Evolutionary conservation across 331 rosid genomes (phyloP), one percentile per base, ranked within the genome.

Genomic region (Pyrus hybrid): DNA sequence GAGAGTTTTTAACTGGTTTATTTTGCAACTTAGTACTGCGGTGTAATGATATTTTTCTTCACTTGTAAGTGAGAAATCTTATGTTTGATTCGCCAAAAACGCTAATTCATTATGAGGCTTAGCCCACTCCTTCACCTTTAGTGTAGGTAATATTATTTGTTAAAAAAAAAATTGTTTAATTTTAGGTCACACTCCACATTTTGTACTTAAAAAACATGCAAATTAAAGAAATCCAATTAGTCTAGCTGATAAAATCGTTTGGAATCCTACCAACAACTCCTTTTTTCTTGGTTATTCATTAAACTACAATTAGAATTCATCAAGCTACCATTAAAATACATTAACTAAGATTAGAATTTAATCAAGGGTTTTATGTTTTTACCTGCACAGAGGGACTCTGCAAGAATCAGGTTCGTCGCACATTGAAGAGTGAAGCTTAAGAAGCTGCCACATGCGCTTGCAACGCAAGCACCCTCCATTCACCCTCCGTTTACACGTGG

Each of bases 301-400:
- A 60, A 61, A 60, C 68, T 23, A 61, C 2, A 1, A 54, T 54
- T 54, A 33, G 2, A 21, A 58, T 22, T 10, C 58, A 30, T 5
- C 20, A 20, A 0, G n/a, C 7, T 3, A 28, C n/a, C 58, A n/a
- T 53, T 53, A 53, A 53, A 37, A 9, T 37, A 37, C 43, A 37
- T 37, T 41, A 41, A 41, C 47, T 41, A 41, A 41, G 14, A 41
- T 41, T 41, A 41, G 14, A 41, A 11, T 0, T 17, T 6, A 53
- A 53, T 0, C 21, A 17, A 53, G 58, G 3, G n/a, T 51, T 51
- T 21, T 58, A 58, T 58, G 23, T 35, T 1, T 22, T 33, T 73
- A 93, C 98, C 96, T 89, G 92, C 98, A 91, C 6, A 93, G 96
- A 64, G 98, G 97, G 26, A 93, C 98, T 82, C 81, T 86, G 89